Evolutionary conservation across 2,329 filamentous ascomycete genomes (phyloP), one percentile per base, ranked within the genome.

Genomic region (Calycina marina): DNA sequence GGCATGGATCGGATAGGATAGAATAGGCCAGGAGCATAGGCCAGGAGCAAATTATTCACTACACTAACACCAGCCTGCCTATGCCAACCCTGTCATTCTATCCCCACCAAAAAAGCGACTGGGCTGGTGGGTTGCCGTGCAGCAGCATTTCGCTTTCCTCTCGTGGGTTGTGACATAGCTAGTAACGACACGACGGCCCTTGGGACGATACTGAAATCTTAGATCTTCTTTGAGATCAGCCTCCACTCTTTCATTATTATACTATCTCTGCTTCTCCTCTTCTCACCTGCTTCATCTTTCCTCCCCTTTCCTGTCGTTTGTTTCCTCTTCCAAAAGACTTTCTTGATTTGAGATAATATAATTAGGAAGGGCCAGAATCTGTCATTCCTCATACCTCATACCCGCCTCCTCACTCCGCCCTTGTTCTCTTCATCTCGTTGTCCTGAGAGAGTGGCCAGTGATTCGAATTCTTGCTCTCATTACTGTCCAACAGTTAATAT

Each of bases 151-250:
- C 26, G 5, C 26, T 16, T 18, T 29, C 13, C 24, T 29, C 25
- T 18, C 16, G 27, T 29, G 20, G 20, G 20, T 22, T 22, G 44
- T 51, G 48, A 51, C 46, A 48, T 51, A 10, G 14, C 25, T 14
- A 27, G 4, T 45, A 49, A n/a, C n/a, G n/a, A n/a, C n/a, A n/a
- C n/a, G n/a, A 8, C 20, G 20, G n/a, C 20, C 20, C 20, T 22
- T 22, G 18, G 20, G 20, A n/a, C 8, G 20, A n/a, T n/a, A n/a
- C n/a, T n/a, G 36, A 34, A 38, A 40, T 16, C 16, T 16, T 16
- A 39, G 38, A 36, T 41, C 38, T 48, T 44, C 41, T 45, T 46
- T 45, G 45, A 46, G 44, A 48, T 49, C 48, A 48, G 44, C 46
- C 46, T 29, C 27, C 27, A 29, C 27, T 29, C 14, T 29, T 29